Conservation (phyloP, 208 protist species). For the Vickermania ingenoplastis region DNA sequence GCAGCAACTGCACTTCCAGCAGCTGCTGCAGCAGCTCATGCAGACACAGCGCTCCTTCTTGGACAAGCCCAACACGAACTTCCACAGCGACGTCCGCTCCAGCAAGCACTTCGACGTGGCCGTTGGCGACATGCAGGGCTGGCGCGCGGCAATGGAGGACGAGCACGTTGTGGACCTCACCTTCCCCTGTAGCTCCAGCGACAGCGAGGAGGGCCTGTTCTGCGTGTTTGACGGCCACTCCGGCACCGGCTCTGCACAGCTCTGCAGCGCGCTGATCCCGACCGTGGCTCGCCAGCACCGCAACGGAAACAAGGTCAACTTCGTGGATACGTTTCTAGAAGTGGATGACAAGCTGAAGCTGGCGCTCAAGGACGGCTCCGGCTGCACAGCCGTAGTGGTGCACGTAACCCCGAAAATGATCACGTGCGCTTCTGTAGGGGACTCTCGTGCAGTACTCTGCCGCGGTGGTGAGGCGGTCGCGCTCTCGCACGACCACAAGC, state of each 20-base stretch:
- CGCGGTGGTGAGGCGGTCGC: constrained; percentile 58
- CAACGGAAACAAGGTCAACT: constrained; percentile 31
- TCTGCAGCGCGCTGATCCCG: constrained; percentile 29
- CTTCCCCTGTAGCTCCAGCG: constrained; percentile 16
- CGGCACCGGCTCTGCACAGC: constrained; percentile 32
- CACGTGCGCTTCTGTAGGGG: constrained; percentile 88
- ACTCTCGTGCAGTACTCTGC: constrained; percentile 86
- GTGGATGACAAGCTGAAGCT: constrained; percentile 43
- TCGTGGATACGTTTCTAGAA: constrained; percentile 53
- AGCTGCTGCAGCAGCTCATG: constrained; percentile 56
- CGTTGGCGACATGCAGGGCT: constrained; percentile 82
- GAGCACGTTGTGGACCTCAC: constrained; percentile 55
- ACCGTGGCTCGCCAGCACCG: constrained; percentile 12
- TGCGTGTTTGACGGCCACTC: constrained; percentile 87
- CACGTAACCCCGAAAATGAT: constrained; percentile 61
- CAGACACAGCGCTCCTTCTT: constrained; percentile 41
- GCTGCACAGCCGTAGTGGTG: constrained; percentile 63
- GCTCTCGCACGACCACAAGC: constrained; percentile 90
- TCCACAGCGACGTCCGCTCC: constrained; percentile 30
- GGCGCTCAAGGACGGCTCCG: constrained; percentile 44
- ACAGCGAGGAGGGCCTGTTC: constrained; percentile 59
- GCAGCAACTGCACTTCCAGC: constrained; percentile 53
- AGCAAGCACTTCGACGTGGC: constrained; percentile 65
- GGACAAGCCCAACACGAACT: constrained; percentile 52
- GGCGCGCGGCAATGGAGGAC: constrained; percentile 87